Percentiles rank a stretch among this genome's conserved stretches.
Evolutionary conservation across 2,329 filamentous ascomycete genomes (phyloP).

Genomic region (Fonsecaea pugnacius): DNA sequence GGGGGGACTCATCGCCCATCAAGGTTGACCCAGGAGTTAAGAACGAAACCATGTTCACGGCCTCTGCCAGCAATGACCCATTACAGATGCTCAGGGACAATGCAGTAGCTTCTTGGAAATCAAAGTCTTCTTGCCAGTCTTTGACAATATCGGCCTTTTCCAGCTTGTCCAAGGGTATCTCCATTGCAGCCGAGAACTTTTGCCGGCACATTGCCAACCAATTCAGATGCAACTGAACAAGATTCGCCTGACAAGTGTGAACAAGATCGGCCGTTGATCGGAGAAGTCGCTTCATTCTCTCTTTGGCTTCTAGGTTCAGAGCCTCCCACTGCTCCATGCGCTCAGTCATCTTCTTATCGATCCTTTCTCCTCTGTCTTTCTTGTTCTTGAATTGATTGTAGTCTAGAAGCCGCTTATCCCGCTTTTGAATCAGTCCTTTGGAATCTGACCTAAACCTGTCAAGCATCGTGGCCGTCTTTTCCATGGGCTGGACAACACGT

Average conservation of each 20-base stretch:
- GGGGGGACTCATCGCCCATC: conserved; percentile 46
- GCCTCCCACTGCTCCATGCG: conserved; percentile 87
- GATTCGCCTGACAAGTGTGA: conserved; percentile 78
- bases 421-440: conserved; percentile 88
- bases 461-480: conserved; percentile 32
- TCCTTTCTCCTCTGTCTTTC: conserved; percentile 78
- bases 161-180: conserved; percentile 70
- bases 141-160: conserved; percentile 74
- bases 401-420: conserved; percentile 87
- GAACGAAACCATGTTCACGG: conserved; percentile 64
- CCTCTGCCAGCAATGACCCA: conserved; percentile 64
- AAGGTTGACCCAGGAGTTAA: conserved; percentile 57
- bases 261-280: conserved; percentile 79
- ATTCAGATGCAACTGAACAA: conserved; percentile 78
- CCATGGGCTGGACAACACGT: conserved; percentile 15
- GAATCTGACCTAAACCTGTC: conserved; percentile 51
- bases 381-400: conserved; percentile 81
- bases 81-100: conserved; percentile 77
- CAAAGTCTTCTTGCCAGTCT: conserved; percentile 78
- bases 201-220: conserved; percentile 86
- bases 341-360: conserved; percentile 82
- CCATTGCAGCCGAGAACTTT: conserved; percentile 57
- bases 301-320: conserved; percentile 89
- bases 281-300: conserved; percentile 86
- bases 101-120: conserved; percentile 73